Evolutionary conservation across 306 rosid genomes (phyloP).

Genomic region (Sophora flavescens): DNA sequence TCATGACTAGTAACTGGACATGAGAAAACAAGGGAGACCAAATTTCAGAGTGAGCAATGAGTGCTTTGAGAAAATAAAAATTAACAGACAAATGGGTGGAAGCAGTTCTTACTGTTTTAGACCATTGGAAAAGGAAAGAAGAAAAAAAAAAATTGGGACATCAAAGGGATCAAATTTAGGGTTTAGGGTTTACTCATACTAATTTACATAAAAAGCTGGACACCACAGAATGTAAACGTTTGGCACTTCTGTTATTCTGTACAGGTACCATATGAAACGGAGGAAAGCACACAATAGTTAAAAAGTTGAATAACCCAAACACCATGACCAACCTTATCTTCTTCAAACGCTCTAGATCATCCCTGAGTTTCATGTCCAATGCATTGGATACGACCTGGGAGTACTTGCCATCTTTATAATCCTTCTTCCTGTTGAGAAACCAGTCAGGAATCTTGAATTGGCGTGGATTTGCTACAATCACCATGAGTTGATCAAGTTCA

Average conservation of each 20-base stretch:
- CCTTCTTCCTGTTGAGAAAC: slow-evolving; percentile 85
- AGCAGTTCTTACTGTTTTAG: background rate
- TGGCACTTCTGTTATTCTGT: background rate
- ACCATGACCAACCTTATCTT: slow-evolving; percentile 69
- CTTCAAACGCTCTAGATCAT: slow-evolving; percentile 89
- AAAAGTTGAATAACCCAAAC: background rate
- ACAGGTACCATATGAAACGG: background rate
- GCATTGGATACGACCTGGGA: slow-evolving; percentile 82
- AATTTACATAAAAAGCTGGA: background rate
- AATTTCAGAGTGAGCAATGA: background rate
- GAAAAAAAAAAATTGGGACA: no score
- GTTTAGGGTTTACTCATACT: no score
- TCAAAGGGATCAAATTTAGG: no score
- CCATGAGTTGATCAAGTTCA: slow-evolving; percentile 74
- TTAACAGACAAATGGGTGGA: background rate
- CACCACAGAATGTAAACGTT: background rate
- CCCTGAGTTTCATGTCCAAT: slow-evolving; percentile 87
- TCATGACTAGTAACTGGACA: background rate
- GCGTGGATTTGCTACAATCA: slow-evolving; percentile 67
- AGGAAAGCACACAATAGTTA: background rate
- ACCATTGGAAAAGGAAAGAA: background rate
- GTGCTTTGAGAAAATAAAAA: background rate
- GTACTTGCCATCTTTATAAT: slow-evolving; percentile 77
- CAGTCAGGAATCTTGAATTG: slow-evolving; percentile 84
- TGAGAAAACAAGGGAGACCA: background rate